Evolutionary conservation across 768 basidiomycete genomes (phyloP).

Genomic region (Austroboletus festivus): DNA sequence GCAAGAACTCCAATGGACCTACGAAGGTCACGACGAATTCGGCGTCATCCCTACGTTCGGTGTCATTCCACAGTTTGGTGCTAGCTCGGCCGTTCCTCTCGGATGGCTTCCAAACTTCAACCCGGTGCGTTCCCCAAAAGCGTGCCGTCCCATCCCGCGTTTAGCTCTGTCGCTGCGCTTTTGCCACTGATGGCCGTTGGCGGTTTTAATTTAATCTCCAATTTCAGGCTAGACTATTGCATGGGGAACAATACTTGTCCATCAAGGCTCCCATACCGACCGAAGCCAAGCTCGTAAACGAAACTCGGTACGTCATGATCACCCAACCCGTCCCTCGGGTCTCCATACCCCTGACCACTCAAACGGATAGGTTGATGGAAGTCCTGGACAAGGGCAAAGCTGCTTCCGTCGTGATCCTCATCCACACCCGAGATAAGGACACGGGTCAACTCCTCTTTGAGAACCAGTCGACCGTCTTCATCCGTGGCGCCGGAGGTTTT

Average conservation of each 20-base stretch:
- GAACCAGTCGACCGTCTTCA: slow-evolving; percentile 88
- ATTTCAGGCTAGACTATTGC: slow-evolving; percentile 85
- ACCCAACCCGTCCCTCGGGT: background rate
- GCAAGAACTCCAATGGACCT: slow-evolving; percentile 88
- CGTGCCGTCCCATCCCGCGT: background rate
- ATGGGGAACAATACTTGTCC: slow-evolving; percentile 93
- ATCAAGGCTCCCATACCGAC: slow-evolving; percentile 88
- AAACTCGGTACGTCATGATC: slow-evolving; percentile 50
- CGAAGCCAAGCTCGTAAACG: slow-evolving; percentile 71
- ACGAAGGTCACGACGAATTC: slow-evolving; percentile 86
- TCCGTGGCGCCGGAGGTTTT: slow-evolving; percentile 95
- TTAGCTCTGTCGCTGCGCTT: slow-evolving; percentile 2
- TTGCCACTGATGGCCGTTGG: slow-evolving; percentile 1
- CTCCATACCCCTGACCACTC: slow-evolving; percentile 6
- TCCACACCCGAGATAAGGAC: slow-evolving; percentile 75
- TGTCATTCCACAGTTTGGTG: slow-evolving; percentile 86
- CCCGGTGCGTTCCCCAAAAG: slow-evolving; percentile 61
- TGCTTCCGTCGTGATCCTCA: slow-evolving; percentile 77
- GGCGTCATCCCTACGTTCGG: slow-evolving; percentile 89
- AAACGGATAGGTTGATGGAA: slow-evolving; percentile 58
- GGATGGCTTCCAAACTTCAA: slow-evolving; percentile 96
- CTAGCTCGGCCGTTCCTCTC: slow-evolving; percentile 61
- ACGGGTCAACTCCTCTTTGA: slow-evolving; percentile 84
- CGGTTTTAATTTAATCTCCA: background rate
- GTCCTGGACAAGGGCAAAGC: slow-evolving; percentile 92